phyloP scores from a whole-genome alignment of 139 green algal genomes.

The Pleodorina starrii region DNA sequence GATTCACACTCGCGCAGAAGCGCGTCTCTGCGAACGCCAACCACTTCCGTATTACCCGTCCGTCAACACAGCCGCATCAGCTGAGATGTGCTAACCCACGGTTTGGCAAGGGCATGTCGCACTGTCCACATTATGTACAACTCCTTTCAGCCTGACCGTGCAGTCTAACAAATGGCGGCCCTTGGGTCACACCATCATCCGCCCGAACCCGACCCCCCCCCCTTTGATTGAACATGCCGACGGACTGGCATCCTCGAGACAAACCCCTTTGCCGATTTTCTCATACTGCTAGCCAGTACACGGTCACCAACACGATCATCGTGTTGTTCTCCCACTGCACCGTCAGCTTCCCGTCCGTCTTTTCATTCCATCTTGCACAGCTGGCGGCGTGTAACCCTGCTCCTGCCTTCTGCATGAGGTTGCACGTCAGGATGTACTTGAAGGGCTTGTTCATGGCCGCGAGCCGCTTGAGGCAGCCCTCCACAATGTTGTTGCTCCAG shows the following conservation, averaged over 20 bases:
- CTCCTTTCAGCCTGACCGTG: no score
- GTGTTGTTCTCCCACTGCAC: conserved; percentile 90
- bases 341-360: conserved; percentile 87
- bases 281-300: conserved; percentile 78
- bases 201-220: no score
- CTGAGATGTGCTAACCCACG: no score
- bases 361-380: conserved; percentile 86
- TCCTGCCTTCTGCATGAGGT: conserved; percentile 84
- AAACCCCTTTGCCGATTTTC: no score
- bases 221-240: no score
- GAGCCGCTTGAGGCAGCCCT: conserved; percentile 86
- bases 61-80: no score
- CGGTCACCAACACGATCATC: conserved; percentile 84
- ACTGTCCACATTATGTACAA: no score
- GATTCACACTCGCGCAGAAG: no score
- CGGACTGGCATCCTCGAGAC: no score
- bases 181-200: not conserved
- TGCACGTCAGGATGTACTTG: conserved; percentile 87
- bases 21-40: no score
- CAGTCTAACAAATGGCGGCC: not conserved
- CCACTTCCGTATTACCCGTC: no score
- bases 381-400: conserved; percentile 76
- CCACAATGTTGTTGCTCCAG: conserved; percentile 85
- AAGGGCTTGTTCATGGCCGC: conserved; percentile 85
- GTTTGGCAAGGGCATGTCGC: no score